Conservation (phyloP, 352 stramenopile genomes). For the Globisporangium viniferum region DNA sequence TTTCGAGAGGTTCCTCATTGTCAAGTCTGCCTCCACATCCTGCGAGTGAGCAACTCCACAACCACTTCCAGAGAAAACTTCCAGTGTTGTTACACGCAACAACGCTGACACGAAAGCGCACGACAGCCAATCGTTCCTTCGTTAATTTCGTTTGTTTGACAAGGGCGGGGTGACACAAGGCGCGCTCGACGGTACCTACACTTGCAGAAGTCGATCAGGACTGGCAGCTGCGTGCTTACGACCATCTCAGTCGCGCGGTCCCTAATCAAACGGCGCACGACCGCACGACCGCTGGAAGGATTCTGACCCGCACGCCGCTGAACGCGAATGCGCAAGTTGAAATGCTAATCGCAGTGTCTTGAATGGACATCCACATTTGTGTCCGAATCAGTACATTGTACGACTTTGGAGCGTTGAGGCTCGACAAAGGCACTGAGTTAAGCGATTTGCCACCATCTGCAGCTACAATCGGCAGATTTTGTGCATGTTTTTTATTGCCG, state of each 20-base stretch:
- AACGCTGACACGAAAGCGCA: not conserved
- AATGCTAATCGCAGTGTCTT: not conserved
- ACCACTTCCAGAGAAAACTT: not conserved
- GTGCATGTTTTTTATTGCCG: too few relatives aligned
- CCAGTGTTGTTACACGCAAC: not conserved
- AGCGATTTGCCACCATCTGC: too few relatives aligned
- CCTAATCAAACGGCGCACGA: not conserved
- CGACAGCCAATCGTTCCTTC: not conserved
- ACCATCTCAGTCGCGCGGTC: constrained; percentile 1
- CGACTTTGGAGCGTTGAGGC: too few relatives aligned
- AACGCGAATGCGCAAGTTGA: not conserved
- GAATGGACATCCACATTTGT: too few relatives aligned
- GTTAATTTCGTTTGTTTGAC: not conserved
- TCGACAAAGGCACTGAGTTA: too few relatives aligned
- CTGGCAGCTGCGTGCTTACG: constrained; percentile 5
- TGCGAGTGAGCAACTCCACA: not conserved
- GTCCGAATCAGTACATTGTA: too few relatives aligned
- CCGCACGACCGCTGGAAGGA: not conserved
- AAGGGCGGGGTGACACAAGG: not conserved
- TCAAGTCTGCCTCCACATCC: too few relatives aligned
- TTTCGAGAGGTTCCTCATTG: not conserved
- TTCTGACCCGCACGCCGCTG: not conserved
- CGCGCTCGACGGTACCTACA: not conserved
- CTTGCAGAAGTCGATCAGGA: not conserved
- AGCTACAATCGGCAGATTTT: too few relatives aligned